Evolutionary conservation across 257 asterid species (phyloP).

Genomic region (Striga asiatica): DNA sequence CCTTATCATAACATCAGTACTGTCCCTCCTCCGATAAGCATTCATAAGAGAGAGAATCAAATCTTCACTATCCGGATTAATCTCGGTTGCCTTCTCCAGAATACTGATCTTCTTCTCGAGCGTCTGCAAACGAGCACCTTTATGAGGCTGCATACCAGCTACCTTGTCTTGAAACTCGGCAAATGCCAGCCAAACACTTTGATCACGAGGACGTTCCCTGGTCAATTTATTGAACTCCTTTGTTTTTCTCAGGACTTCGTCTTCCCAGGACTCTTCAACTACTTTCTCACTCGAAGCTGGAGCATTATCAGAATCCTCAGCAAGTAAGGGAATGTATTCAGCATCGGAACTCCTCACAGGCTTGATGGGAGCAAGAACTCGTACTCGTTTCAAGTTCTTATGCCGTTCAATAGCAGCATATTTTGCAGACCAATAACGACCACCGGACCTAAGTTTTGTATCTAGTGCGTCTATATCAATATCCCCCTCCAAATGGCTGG

Average conservation of each 20-base stretch:
- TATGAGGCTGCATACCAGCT: conserved; percentile 75
- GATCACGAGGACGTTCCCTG: conserved; percentile 83
- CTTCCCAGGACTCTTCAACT: conserved; percentile 94
- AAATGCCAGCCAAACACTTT: conserved; percentile 66
- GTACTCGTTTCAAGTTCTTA: conserved; percentile 66
- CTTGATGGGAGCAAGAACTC: conserved; percentile 42
- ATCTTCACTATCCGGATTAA: conserved; percentile 84
- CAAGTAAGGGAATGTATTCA: conserved; percentile 51
- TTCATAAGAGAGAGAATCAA: conserved; percentile 74
- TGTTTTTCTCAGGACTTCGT: conserved; percentile 65
- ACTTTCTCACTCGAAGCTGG: conserved; percentile 21
- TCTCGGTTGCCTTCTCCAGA: conserved; percentile 88
- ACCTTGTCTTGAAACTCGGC: conserved; percentile 91
- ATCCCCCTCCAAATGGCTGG: conserved; percentile 43
- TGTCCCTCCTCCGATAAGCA: conserved; percentile 75
- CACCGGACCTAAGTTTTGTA: conserved; percentile 56
- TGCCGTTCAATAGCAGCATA: conserved; percentile 81
- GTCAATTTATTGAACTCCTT: conserved; percentile 80
- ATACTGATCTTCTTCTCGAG: conserved; percentile 94
- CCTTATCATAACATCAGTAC: conserved; percentile 52
- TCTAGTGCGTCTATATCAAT: conserved; percentile 63
- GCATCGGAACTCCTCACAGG: conserved; percentile 21
- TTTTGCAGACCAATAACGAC: conserved; percentile 90
- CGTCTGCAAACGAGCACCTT: conserved; percentile 86
- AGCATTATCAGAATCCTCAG: conserved; percentile 30